Base-by-base conservation (phyloP, 108 stramenopile genomes). In the Stephanodiscus triporus region DNA sequence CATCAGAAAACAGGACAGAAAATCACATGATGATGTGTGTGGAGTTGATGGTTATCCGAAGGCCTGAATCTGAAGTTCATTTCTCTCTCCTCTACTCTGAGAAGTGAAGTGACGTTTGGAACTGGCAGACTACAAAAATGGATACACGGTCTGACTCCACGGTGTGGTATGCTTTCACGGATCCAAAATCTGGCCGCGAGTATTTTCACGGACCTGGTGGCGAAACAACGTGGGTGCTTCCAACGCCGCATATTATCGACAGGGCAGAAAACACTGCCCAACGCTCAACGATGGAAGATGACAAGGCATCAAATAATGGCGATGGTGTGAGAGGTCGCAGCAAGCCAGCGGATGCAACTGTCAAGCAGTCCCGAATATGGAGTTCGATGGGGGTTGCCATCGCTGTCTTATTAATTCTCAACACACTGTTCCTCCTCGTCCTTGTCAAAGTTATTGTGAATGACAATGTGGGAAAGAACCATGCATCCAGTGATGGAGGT, bases 161-260 rank as follows among this genome's bases (percentile, higher is more conserved):
- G 30, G 51, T 57, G 23, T 78, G 77, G 77, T 72, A 68, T 45
- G 77, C 70, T 43, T 78, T 60, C 32, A 14, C 43, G 1, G 61
- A 53, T 48, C 77, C 77, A 22, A 72, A 60, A 57, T 58, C 65
- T 24, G 63, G 63, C 26, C 36, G 77, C 40, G 77, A 78, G 48
- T 78, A 78, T 58, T 78, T 66, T 48, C 59, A 51, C 54, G 70
- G 71, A 27, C 77, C 77, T 3, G 23, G 24, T 20, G 56, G 56
- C 3, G 20, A 58, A 66, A 72, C 63, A 40, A 47, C 77, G 11
- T 78, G 77, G 77, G 65, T 58, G 26, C 17, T 65, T 4, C 77
- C 77, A 26, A 67, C 70, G 23, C 37, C 62, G 27, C 16, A 19
- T 20, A 54, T 50, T 17, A 20, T 40, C 45, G 24, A 23, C 24